Percentiles rank a stretch among this genome's conserved stretches.
These are phyloP conservation scores for Emericellopsis cladophorae DNA, from an alignment of 2,329 filamentous ascomycete species.

Conservation along the genomic window DNA sequence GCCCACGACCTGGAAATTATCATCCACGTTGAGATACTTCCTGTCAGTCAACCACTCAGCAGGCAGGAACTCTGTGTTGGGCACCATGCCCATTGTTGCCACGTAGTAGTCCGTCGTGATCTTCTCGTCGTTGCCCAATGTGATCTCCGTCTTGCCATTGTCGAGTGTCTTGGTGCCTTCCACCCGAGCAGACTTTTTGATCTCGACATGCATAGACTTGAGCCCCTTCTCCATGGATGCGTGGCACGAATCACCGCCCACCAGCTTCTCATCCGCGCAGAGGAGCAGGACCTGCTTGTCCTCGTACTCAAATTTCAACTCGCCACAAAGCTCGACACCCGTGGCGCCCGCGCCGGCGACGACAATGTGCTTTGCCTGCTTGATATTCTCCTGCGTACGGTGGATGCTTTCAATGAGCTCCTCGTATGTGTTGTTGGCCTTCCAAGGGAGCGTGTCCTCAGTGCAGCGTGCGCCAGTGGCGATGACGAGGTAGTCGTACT, in stretches of 20 bases:
- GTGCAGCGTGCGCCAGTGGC: slow-evolving; percentile 38
- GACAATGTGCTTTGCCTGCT: slow-evolving; percentile 35
- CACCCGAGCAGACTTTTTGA: slow-evolving; percentile 30
- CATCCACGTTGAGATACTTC: slow-evolving; percentile 35
- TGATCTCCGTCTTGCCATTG: slow-evolving; percentile 34
- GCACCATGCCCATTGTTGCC: slow-evolving; percentile 38
- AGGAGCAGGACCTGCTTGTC: slow-evolving; percentile 37
- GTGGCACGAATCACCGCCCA: slow-evolving; percentile 30
- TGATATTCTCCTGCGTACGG: slow-evolving; percentile 24
- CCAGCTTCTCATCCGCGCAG: slow-evolving; percentile 23
- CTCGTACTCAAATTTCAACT: slow-evolving; percentile 38
- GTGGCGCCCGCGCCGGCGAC: slow-evolving; percentile 44
- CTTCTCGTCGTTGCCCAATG: slow-evolving; percentile 30
- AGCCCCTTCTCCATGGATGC: slow-evolving; percentile 32
- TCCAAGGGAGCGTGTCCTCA: slow-evolving; percentile 34
- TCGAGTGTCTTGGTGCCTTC: slow-evolving; percentile 15
- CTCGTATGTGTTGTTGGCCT: slow-evolving; percentile 32
- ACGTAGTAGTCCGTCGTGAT: slow-evolving; percentile 43
- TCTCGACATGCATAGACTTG: slow-evolving; percentile 35
- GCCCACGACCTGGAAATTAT: slow-evolving; percentile 32
- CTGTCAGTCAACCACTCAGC: slow-evolving; percentile 26
- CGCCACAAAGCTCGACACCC: slow-evolving; percentile 41
- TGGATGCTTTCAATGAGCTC: slow-evolving; percentile 27
- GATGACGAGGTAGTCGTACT: slow-evolving; percentile 45
- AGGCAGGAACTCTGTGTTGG: slow-evolving; percentile 42